Conservation (phyloP, 1,139 yeast species). For the Kazachstania sp. region DNA sequence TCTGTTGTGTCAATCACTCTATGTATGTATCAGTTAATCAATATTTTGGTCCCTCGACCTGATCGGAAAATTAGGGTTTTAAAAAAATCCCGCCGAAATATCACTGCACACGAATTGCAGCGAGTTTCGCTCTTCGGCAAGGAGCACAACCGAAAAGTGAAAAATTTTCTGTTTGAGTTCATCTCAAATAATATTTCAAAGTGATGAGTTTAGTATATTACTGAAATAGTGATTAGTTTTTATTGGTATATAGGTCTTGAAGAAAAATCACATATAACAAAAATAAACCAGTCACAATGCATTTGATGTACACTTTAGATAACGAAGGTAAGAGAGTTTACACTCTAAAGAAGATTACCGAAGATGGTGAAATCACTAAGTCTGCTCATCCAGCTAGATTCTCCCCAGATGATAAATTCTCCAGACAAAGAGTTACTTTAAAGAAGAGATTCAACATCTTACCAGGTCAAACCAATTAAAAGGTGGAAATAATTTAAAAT, state of each 20-base stretch:
- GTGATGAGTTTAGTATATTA: too few relatives aligned
- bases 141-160: not conserved
- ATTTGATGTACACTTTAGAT: constrained; percentile 96
- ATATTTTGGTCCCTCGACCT: not conserved
- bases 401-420: constrained; percentile 98
- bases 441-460: constrained; percentile 89
- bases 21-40: too few relatives aligned
- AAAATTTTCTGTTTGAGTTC: not conserved
- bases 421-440: constrained; percentile 96
- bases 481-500: not conserved
- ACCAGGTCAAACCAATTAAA: constrained; percentile 52
- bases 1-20: not conserved
- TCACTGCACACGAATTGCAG: not conserved
- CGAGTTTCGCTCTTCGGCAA: not conserved
- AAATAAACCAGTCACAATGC: constrained; percentile 49
- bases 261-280: too few relatives aligned
- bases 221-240: too few relatives aligned
- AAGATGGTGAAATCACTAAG: constrained; percentile 87
- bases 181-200: too few relatives aligned
- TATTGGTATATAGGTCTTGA: too few relatives aligned
- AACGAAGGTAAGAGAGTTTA: constrained; percentile 92
- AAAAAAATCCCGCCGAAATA: not conserved
- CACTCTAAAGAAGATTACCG: constrained; percentile 78
- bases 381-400: constrained; percentile 99
- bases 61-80: not conserved